Evolutionary conservation across 1,284 basidiomycete species (phyloP), one percentile per base, ranked within the genome.

Genomic region (Clitocybe nebularis): DNA sequence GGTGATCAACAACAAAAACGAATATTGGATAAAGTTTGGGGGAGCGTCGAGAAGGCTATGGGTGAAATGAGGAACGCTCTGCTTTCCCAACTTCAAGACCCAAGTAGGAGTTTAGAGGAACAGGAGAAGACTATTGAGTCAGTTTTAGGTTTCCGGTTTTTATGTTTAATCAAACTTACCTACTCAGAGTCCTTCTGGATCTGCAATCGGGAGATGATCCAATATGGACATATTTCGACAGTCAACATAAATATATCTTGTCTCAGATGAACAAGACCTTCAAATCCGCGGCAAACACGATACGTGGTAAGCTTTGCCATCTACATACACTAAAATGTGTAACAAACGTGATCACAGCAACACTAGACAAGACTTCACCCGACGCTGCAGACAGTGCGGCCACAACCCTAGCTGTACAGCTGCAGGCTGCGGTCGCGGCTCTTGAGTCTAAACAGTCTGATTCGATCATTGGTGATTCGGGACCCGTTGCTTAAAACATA

Each of bases 111-210:
- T 35, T 78, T 95, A 3, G 96, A 99, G 46, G 95, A 98, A 52
- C 92, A 97, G 50, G 94, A 98, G 67, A 93, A 91, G 70, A 97
- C 91, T 1, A 89, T 99, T 37, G 94, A 99, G 93, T 93, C 56
- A 55, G 84, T 67, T 0, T 5, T 24, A 34, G 35, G 41, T 32
- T 42, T n/a, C 33, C n/a, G n/a, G n/a, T n/a, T n/a, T n/a, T n/a
- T n/a, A n/a, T n/a, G 13, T 22, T 19, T 40, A 22, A 37, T 41
- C 33, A 8, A 14, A n/a, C n/a, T 36, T 24, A 39, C 28, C 21
- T 22, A 22, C 47, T 5, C 55, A 94, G 92, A 57, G 84, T 93
- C 42, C 65, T 96, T 33, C 70, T 91, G 44, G 93, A 97, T 51
- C 66, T 97, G 46, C 87, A 88, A 54, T 71, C 77, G 0, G 77